phyloP scores from a whole-genome alignment of 805 yeast species.

The Clavispora vitiphila region DNA sequence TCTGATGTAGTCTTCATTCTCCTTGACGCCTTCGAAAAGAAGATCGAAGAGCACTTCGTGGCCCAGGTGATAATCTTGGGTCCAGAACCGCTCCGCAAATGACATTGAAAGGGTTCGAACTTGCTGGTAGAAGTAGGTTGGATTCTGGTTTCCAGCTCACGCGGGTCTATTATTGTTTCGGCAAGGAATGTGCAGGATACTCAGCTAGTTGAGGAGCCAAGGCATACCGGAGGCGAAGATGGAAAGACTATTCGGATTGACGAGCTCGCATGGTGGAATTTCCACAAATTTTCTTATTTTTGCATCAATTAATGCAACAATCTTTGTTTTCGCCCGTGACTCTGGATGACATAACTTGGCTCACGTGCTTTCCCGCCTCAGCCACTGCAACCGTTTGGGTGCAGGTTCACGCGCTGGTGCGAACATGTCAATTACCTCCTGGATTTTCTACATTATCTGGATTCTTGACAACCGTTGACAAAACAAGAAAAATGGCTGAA shows the following conservation, averaged over 20 bases:
- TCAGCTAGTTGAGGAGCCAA: not conserved
- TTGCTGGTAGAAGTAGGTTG: not conserved
- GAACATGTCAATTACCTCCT: not conserved
- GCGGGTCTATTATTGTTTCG: not conserved
- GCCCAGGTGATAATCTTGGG: slow-evolving; percentile 57
- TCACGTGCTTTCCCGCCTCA: too few relatives aligned
- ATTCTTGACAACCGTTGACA: not conserved
- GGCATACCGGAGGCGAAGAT: too few relatives aligned
- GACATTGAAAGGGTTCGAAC: slow-evolving; percentile 31
- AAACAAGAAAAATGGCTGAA: not conserved
- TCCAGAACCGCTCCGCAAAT: slow-evolving; percentile 76
- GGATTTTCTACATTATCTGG: not conserved
- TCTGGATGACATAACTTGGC: too few relatives aligned
- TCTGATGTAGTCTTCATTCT: slow-evolving; percentile 63
- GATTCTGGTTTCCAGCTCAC: not conserved
- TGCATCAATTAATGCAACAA: too few relatives aligned
- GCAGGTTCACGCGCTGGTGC: not conserved
- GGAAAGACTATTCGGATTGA: too few relatives aligned
- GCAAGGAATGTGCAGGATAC: not conserved
- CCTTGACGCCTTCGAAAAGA: slow-evolving; percentile 58
- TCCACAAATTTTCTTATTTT: too few relatives aligned
- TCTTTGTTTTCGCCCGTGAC: too few relatives aligned
- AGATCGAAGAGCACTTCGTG: slow-evolving; percentile 46
- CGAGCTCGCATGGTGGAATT: too few relatives aligned
- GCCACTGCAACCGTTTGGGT: too few relatives aligned